These are phyloP conservation scores for Akanthomyces lecanii DNA, from an alignment of 2,329 filamentous ascomycete species.

Conservation along the genomic window DNA sequence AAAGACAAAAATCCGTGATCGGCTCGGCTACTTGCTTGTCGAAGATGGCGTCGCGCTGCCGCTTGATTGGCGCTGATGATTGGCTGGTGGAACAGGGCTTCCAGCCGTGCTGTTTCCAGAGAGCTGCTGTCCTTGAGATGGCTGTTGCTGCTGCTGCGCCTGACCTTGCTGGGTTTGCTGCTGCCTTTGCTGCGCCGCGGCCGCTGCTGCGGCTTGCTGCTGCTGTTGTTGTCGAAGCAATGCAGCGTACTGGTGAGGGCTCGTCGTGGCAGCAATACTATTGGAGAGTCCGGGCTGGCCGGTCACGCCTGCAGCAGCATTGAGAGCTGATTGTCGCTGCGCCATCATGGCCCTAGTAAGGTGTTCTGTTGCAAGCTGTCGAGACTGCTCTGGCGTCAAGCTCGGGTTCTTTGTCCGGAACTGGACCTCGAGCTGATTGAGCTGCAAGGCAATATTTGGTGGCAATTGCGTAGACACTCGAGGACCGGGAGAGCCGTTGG, in stretches of 20 bases:
- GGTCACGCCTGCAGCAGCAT: slow-evolving; percentile 48
- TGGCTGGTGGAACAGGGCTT: slow-evolving; percentile 14
- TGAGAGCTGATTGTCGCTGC: slow-evolving; percentile 51
- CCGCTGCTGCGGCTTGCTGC: slow-evolving; percentile 32
- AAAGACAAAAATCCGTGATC: background rate
- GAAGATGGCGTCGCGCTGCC: slow-evolving; percentile 37
- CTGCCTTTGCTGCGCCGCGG: slow-evolving; percentile 24
- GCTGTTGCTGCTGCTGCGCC: slow-evolving; percentile 18
- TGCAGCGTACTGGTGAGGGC: slow-evolving; percentile 57
- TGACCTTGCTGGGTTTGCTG: slow-evolving; percentile 21
- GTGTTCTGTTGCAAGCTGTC: slow-evolving; percentile 49
- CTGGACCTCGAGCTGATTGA: slow-evolving; percentile 49
- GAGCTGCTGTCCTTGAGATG: slow-evolving; percentile 16
- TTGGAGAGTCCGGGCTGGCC: slow-evolving; percentile 47
- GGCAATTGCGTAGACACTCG: slow-evolving; percentile 41
- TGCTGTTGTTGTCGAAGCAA: slow-evolving; percentile 55
- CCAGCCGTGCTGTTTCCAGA: slow-evolving; percentile 7
- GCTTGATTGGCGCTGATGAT: slow-evolving; percentile 33
- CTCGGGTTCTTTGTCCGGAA: slow-evolving; percentile 50
- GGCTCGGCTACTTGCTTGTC: slow-evolving; percentile 23
- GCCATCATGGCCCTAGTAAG: slow-evolving; percentile 45
- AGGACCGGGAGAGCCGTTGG: slow-evolving; percentile 42
- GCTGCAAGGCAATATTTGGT: slow-evolving; percentile 44
- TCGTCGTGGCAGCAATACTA: slow-evolving; percentile 44
- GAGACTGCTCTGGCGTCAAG: slow-evolving; percentile 45